Evolutionary conservation across 2,329 filamentous ascomycete genomes (phyloP).

Genomic region (Periconia sp.): DNA sequence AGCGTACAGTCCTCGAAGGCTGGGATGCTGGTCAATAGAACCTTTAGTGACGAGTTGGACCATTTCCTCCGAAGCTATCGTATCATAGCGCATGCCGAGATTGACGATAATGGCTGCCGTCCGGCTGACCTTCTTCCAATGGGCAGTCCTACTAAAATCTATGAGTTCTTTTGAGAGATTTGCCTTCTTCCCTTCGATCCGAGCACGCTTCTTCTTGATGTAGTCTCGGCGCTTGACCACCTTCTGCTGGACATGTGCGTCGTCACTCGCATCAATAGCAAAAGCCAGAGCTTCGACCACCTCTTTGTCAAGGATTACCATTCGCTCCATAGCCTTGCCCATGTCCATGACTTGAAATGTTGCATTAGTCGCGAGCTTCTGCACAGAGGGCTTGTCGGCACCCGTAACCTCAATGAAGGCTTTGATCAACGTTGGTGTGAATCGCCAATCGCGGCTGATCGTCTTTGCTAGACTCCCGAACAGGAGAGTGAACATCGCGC

Average conservation of each 20-base stretch:
- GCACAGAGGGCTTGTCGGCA: slow-evolving; percentile 93
- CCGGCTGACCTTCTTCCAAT: slow-evolving; percentile 95
- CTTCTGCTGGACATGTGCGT: slow-evolving; percentile 63
- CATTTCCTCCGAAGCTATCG: slow-evolving; percentile 79
- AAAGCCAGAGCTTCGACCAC: slow-evolving; percentile 69
- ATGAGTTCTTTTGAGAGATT: slow-evolving; percentile 82
- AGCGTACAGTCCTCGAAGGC: slow-evolving; percentile 79
- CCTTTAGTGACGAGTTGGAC: slow-evolving; percentile 83
- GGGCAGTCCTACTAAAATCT: slow-evolving; percentile 75
- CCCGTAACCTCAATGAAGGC: slow-evolving; percentile 88
- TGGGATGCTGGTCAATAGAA: slow-evolving; percentile 88
- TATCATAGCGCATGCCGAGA: slow-evolving; percentile 89
- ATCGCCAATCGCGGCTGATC: slow-evolving; percentile 90
- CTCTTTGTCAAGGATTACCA: slow-evolving; percentile 79
- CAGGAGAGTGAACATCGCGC: slow-evolving; percentile 86
- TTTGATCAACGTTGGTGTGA: slow-evolving; percentile 86
- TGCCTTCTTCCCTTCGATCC: slow-evolving; percentile 84
- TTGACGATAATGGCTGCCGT: slow-evolving; percentile 91
- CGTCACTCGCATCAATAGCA: slow-evolving; percentile 39
- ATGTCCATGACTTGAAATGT: slow-evolving; percentile 91
- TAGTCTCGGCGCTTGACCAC: slow-evolving; percentile 73
- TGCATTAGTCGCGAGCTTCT: slow-evolving; percentile 81
- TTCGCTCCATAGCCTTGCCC: slow-evolving; percentile 83
- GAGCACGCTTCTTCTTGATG: slow-evolving; percentile 74
- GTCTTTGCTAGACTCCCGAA: slow-evolving; percentile 90